phyloP scores from a whole-genome alignment of 495 filamentous ascomycete species.

The Hypomontagnella submonticulosa region DNA sequence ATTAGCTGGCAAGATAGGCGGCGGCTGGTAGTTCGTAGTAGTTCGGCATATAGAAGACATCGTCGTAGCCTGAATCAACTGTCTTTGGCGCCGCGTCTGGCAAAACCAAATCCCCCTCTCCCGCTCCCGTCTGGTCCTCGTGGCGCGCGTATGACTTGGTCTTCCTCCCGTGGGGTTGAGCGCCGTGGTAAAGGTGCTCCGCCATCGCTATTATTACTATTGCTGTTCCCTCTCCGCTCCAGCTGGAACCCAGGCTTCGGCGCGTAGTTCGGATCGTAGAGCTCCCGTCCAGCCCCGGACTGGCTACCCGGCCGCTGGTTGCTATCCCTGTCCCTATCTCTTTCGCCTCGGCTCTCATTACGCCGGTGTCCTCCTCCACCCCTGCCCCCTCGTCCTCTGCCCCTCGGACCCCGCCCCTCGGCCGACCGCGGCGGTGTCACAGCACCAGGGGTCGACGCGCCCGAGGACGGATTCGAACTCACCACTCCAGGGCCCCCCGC shows the following conservation, averaged over 20 bases:
- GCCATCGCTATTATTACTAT: conserved; percentile 54
- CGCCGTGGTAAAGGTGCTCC: conserved; percentile 54
- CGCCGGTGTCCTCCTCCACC: conserved; percentile 34
- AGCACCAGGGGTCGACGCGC: conserved; percentile 60
- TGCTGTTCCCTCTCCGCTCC: conserved; percentile 53
- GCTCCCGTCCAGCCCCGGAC: conserved; percentile 49
- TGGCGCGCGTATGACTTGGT: conserved; percentile 70
- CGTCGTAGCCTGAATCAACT: conserved; percentile 43
- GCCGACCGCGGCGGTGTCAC: conserved; percentile 68
- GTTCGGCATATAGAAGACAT: conserved; percentile 30
- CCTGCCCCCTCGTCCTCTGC: conserved; percentile 30
- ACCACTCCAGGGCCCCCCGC: conserved; percentile 59
- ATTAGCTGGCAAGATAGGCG: conserved; percentile 90
- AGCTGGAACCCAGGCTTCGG: conserved; percentile 65
- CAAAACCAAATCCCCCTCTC: conserved; percentile 74
- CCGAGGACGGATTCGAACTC: conserved; percentile 64
- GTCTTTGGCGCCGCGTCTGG: conserved; percentile 51
- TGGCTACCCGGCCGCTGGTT: conserved; percentile 42
- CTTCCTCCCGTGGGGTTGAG: conserved; percentile 60
- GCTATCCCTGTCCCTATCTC: conserved; percentile 38
- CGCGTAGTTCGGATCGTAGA: conserved; percentile 80
- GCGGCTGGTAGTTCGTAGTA: conserved; percentile 77
- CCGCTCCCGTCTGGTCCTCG: conserved; percentile 80
- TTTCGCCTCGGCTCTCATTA: conserved; percentile 41
- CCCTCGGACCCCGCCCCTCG: conserved; percentile 49